Evolutionary conservation across 352 stramenopile species (phyloP), one percentile per base, ranked within the genome.

Genomic region (Saprolegnia parasitica): DNA sequence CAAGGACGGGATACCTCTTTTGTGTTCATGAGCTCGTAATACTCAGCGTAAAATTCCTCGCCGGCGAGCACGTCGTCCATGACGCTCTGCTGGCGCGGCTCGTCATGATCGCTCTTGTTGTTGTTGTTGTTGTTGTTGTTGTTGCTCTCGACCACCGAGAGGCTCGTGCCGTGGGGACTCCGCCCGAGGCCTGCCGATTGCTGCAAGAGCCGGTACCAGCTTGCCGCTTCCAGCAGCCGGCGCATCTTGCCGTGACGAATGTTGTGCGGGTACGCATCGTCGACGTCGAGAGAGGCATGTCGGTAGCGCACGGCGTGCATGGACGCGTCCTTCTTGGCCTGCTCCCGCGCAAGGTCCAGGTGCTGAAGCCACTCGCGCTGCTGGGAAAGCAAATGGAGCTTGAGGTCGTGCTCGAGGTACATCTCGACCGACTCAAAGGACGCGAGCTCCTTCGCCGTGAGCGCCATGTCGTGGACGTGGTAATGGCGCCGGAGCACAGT

Each of bases 121-220:
- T 70, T 40, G 39, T 60, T 18, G 42, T 40, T 45, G 29, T 55
- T n/a, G n/a, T n/a, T n/a, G 40, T 16, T 35, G 10, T 49, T 65
- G 9, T 13, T 45, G 47, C 32, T 37, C 21, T 45, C 29, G 24
- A 66, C 16, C 54, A 52, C 20, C 71, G 39, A 39, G 47, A 56
- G 0, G 61, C 24, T 21, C 68, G 66, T 8, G 67, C 66, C 15
- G 26, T 54, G 4, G 40, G 29, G 47, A 47, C 3, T 65, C 32
- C 11, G 18, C 5, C 13, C 32, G 10, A 5, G 66, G 24, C 76
- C 71, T 0, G 89, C 83, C 32, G 78, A 83, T 0, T 72, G 80
- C 68, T 95, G 84, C n/a, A 93, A 77, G 40, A 93, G 75, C 18
- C 87, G 80, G 56, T 93, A 95, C 85, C 87, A 95, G 68, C 84